phyloP scores from a whole-genome alignment of 176 grass and related monocot genomes.

The Carex scoparia region DNA sequence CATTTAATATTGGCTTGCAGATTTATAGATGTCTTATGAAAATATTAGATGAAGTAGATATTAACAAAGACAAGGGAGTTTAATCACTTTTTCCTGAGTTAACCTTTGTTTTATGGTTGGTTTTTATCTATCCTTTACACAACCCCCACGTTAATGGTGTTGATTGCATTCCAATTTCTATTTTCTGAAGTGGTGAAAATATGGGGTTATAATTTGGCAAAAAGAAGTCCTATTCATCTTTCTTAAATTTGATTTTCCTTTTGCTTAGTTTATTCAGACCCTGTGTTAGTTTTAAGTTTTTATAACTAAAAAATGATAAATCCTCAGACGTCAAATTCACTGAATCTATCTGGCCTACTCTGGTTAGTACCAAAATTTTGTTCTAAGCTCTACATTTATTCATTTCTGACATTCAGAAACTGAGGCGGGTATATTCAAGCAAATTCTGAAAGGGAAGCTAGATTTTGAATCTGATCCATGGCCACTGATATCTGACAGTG shows the following conservation, averaged over 20 bases:
- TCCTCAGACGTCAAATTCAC: background rate
- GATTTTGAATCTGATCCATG: constrained; percentile 99
- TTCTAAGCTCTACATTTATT: constrained; percentile 1
- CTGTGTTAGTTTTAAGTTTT: background rate
- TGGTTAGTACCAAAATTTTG: background rate
- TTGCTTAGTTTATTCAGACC: background rate
- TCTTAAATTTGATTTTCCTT: background rate
- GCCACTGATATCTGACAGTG: constrained; percentile 86
- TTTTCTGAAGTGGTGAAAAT: background rate
- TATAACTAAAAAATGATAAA: background rate
- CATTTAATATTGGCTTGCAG: background rate
- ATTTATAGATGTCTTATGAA: background rate
- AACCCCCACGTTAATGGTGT: background rate
- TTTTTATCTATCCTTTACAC: background rate
- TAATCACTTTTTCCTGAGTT: background rate
- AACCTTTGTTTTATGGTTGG: background rate
- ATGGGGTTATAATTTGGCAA: background rate
- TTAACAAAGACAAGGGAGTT: background rate
- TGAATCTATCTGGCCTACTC: constrained; percentile 19
- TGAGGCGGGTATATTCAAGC: constrained; percentile 97
- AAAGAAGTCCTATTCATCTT: background rate
- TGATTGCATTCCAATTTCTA: background rate
- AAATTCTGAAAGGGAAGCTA: constrained; percentile 85
- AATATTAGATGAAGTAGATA: background rate
- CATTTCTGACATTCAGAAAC: constrained; percentile 56